phyloP scores from a whole-genome alignment of 2,329 filamentous ascomycete genomes.

The Microdochium bolleyi region DNA sequence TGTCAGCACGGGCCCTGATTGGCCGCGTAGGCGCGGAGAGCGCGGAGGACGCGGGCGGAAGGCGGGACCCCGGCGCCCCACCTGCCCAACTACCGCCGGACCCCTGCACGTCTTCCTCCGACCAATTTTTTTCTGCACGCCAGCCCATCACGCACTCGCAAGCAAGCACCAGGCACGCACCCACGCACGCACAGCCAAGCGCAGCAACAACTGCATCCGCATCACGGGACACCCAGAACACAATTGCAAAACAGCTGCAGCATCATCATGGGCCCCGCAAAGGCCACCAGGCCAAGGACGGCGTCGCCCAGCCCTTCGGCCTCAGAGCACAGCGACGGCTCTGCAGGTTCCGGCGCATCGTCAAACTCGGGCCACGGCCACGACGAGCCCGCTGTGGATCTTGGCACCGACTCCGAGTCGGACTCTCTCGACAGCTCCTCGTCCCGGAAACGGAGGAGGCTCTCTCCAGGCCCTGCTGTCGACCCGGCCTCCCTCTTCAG shows the following conservation, averaged over 20 bases:
- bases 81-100: not conserved
- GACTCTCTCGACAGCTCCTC: constrained; percentile 34
- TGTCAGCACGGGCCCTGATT: too few relatives aligned
- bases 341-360: not conserved
- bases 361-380: not conserved
- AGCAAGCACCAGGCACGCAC: not conserved
- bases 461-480: constrained; percentile 17
- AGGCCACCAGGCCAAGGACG: not conserved
- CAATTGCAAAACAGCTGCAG: not conserved
- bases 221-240: not conserved
- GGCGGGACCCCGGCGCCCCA: not conserved
- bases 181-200: not conserved
- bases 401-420: constrained; percentile 24
- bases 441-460: constrained; percentile 26
- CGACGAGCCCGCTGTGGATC: not conserved
- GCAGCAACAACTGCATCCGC: not conserved
- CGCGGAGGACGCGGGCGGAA: not conserved
- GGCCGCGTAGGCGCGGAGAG: not conserved
- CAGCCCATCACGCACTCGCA: not conserved
- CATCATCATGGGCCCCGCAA: not conserved
- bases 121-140: not conserved
- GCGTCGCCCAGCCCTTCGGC: not conserved
- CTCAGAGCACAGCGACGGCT: not conserved
- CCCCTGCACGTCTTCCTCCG: not conserved
- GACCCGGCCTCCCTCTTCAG: constrained; percentile 26